Evolutionary conservation across 495 filamentous ascomycete genomes (phyloP).

Genomic region (Delitschia confertaspora): DNA sequence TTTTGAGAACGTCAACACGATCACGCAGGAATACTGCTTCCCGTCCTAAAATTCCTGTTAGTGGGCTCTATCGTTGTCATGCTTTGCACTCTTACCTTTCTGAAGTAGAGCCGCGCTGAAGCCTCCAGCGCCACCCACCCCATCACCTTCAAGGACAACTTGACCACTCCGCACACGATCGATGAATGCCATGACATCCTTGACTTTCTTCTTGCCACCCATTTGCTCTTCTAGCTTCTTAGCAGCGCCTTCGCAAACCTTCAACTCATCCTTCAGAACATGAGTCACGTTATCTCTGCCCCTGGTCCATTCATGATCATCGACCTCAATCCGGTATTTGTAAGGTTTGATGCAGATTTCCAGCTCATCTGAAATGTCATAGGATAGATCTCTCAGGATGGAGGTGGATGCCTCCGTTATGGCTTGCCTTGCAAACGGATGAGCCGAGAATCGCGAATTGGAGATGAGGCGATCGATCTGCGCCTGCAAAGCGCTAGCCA

Average conservation of each 20-base stretch:
- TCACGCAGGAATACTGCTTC: slow-evolving; percentile 91
- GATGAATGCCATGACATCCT: slow-evolving; percentile 84
- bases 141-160: slow-evolving; percentile 71
- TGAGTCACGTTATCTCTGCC: slow-evolving; percentile 69
- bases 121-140: slow-evolving; percentile 76
- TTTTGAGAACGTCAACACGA: slow-evolving; percentile 76
- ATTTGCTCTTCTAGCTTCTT: slow-evolving; percentile 65
- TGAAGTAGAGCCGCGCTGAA: slow-evolving; percentile 75
- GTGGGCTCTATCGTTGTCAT: no score
- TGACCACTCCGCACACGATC: slow-evolving; percentile 81
- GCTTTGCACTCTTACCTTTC: slow-evolving; percentile 48
- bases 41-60: slow-evolving; percentile 49
- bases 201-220: slow-evolving; percentile 71
- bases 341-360: slow-evolving; percentile 99
- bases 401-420: slow-evolving; percentile 80
- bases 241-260: slow-evolving; percentile 68
- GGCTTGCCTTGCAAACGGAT: slow-evolving; percentile 84
- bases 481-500: slow-evolving; percentile 76
- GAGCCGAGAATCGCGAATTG: slow-evolving; percentile 72
- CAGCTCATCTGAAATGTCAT: slow-evolving; percentile 95
- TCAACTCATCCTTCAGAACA: slow-evolving; percentile 73
- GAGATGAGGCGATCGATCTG: slow-evolving; percentile 71
- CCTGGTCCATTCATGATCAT: slow-evolving; percentile 76
- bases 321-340: slow-evolving; percentile 93
- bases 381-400: slow-evolving; percentile 89